phyloP scores from a whole-genome alignment of 2,329 filamentous ascomycete species.

The Clarireedia sp. region DNA sequence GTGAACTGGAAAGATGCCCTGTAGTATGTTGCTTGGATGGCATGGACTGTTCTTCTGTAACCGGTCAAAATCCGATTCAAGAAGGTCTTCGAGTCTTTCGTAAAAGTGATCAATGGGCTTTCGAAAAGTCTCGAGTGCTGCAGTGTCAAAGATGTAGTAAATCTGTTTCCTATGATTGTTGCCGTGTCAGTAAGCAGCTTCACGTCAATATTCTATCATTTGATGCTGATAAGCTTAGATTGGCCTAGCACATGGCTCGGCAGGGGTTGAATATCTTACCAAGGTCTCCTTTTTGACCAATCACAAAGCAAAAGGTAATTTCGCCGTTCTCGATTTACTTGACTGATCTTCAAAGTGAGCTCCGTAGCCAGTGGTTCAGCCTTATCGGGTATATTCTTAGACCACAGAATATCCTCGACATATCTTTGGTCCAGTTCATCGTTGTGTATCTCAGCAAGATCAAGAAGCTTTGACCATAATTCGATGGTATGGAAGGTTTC shows the following conservation, averaged over 20 bases:
- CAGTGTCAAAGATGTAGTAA: conserved; percentile 14
- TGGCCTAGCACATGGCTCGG: neutral
- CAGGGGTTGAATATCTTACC: conserved; percentile 5
- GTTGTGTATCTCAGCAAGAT: conserved; percentile 26
- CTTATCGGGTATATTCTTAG: conserved; percentile 11
- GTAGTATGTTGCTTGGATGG: neutral
- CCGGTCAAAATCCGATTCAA: neutral
- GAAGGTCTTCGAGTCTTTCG: neutral
- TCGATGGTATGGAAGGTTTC: neutral
- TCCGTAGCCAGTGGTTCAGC: conserved; percentile 11
- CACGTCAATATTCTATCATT: too few relatives aligned
- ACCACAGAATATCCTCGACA: conserved; percentile 15
- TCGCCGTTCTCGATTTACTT: conserved; percentile 13
- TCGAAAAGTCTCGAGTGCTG: neutral
- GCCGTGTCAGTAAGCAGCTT: neutral
- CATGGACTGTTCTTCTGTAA: conserved; percentile 1
- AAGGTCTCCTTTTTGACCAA: conserved; percentile 16
- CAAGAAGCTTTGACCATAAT: conserved; percentile 14
- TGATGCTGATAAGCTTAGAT: too few relatives aligned
- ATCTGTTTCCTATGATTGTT: conserved; percentile 12
- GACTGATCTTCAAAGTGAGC: conserved; percentile 4
- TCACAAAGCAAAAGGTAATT: conserved; percentile 15
- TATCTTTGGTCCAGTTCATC: conserved; percentile 4
- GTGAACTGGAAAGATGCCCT: conserved; percentile 2
- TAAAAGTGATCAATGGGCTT: conserved; percentile 9